Conservation (phyloP, 495 filamentous ascomycete genomes). For the Letharia lupina region DNA sequence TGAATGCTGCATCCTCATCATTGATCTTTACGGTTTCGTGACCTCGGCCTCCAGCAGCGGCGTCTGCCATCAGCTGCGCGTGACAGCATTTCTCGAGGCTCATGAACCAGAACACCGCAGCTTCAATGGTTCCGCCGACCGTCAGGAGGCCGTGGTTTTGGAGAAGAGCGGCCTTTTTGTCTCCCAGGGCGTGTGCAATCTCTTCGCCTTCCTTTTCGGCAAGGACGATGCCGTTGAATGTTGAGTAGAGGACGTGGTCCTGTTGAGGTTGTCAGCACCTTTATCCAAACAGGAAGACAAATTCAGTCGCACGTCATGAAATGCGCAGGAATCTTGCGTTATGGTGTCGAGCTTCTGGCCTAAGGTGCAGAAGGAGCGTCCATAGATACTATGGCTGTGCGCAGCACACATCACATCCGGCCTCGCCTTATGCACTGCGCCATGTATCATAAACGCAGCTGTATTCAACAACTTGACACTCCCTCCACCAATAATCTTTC, state of each 20-base stretch:
- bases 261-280: constrained; percentile 23
- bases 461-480: constrained; percentile 53
- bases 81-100: constrained; percentile 68
- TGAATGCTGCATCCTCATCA: constrained; percentile 59
- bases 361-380: constrained; percentile 57
- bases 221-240: constrained; percentile 67
- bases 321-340: constrained; percentile 62
- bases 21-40: constrained; percentile 56
- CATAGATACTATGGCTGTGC: constrained; percentile 65
- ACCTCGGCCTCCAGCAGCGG: constrained; percentile 58
- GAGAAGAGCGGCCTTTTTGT: constrained; percentile 61
- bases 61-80: constrained; percentile 68
- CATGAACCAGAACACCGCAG: constrained; percentile 65
- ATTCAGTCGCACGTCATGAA: constrained; percentile 42
- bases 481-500: constrained; percentile 62
- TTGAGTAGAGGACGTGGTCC: constrained; percentile 55
- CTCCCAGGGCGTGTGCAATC: constrained; percentile 56
- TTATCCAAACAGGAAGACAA: neutral
- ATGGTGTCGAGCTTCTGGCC: constrained; percentile 63
- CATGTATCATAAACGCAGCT: constrained; percentile 62
- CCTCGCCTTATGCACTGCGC: constrained; percentile 57
- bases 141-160: constrained; percentile 61
- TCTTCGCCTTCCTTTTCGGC: constrained; percentile 59
- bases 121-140: constrained; percentile 49
- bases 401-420: constrained; percentile 67